A percentile compares a stretch with the other conserved stretches of the same genome.
phyloP scores from a whole-genome alignment of 148 eudicot species.

The Rhododendron ferrugineum region DNA sequence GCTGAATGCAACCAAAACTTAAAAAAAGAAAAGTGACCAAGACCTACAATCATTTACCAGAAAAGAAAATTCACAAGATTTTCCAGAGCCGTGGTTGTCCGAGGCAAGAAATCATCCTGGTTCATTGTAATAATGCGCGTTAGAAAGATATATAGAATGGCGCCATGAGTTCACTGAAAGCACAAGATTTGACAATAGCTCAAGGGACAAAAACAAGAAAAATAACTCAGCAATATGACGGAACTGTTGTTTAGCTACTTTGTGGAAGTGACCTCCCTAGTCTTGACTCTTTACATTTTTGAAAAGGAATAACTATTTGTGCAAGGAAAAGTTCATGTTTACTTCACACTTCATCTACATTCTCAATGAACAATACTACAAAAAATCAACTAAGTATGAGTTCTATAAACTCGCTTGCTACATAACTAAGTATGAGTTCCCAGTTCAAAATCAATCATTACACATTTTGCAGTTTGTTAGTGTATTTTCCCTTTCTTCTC shows the following conservation, averaged over 20 bases:
- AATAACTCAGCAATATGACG: neutral
- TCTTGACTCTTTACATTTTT: neutral
- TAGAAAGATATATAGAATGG: neutral
- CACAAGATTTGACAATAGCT: neutral
- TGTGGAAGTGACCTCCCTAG: neutral
- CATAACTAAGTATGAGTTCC: neutral
- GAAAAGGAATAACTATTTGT: neutral
- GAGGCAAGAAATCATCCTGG: slow-evolving; percentile 98
- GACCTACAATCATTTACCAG: slow-evolving; percentile 78
- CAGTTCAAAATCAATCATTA: neutral
- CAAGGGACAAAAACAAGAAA: neutral
- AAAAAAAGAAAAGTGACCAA: slow-evolving; percentile 29
- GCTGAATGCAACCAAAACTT: neutral
- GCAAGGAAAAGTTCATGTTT: neutral
- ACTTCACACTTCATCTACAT: neutral
- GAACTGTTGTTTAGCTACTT: slow-evolving; percentile 3
- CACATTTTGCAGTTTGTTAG: neutral
- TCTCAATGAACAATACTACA: neutral
- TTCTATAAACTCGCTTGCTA: neutral
- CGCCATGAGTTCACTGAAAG: neutral
- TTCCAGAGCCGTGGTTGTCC: slow-evolving; percentile 81
- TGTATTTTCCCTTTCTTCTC: neutral
- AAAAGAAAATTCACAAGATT: slow-evolving; percentile 67
- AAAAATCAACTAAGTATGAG: neutral
- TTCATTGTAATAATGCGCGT: neutral